phyloP scores from a whole-genome alignment of 768 basidiomycete genomes.

The Tricholoma furcatifolium region DNA sequence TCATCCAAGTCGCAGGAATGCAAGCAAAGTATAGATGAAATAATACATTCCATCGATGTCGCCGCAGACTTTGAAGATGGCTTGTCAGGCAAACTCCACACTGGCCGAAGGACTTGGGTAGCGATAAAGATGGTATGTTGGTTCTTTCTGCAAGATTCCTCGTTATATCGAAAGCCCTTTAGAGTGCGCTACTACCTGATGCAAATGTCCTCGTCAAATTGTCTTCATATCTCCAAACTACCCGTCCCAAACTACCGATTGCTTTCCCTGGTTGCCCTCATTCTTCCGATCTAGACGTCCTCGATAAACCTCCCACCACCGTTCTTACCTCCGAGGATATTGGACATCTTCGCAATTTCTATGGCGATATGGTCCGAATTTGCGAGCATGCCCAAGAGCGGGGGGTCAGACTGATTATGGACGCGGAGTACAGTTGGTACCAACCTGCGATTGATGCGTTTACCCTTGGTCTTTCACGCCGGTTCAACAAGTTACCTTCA shows the following conservation, averaged over 20 bases:
- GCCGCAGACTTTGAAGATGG: constrained; percentile 79
- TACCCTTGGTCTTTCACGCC: constrained; percentile 68
- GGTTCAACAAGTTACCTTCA: constrained; percentile 60
- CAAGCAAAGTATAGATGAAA: constrained; percentile 72
- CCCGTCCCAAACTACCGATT: constrained; percentile 36
- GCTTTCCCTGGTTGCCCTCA: constrained; percentile 72
- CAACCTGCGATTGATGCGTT: constrained; percentile 86
- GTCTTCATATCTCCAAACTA: constrained; percentile 54
- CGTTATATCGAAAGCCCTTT: background rate
- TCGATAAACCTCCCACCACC: constrained; percentile 26
- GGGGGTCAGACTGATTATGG: constrained; percentile 72
- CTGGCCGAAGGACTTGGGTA: constrained; percentile 71
- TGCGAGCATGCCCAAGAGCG: constrained; percentile 60
- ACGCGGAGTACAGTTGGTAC: constrained; percentile 82
- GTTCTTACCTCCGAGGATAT: constrained; percentile 57
- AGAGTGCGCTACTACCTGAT: constrained; percentile 73
- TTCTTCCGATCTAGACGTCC: constrained; percentile 55
- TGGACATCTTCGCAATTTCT: constrained; percentile 55
- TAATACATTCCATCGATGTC: constrained; percentile 71
- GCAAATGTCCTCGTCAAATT: constrained; percentile 59
- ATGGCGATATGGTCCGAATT: constrained; percentile 60
- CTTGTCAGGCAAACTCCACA: constrained; percentile 19
- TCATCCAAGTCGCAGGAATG: constrained; percentile 34
- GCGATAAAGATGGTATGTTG: constrained; percentile 76
- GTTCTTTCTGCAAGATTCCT: constrained; percentile 4